Percentiles rank a stretch among this genome's conserved stretches.
Conservation (phyloP, 108 stramenopile species). For the Fragilaria radians region DNA sequence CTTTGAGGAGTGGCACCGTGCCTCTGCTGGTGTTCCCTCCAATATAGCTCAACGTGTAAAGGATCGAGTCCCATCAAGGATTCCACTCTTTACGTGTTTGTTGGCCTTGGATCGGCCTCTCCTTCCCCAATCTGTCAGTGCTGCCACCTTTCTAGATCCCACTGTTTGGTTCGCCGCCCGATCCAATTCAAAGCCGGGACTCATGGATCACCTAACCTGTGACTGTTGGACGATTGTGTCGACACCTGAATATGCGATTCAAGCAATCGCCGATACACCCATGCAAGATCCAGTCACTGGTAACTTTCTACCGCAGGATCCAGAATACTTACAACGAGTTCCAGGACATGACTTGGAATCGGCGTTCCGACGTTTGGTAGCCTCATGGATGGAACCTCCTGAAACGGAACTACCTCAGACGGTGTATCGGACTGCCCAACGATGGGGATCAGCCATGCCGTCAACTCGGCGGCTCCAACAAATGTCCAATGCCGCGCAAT, state of each 20-base stretch:
- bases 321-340: conserved; percentile 34
- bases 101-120: conserved; percentile 34
- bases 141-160: conserved; percentile 23
- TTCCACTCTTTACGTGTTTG: conserved; percentile 58
- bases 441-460: conserved; percentile 2
- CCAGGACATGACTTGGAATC: conserved; percentile 36
- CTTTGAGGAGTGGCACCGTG: conserved; percentile 56
- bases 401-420: conserved; percentile 15
- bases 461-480: neutral
- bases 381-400: neutral
- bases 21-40: conserved; percentile 51
- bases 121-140: conserved; percentile 24
- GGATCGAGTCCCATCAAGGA: conserved; percentile 19
- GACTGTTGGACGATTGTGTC: conserved; percentile 64
- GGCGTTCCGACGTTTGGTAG: conserved; percentile 26
- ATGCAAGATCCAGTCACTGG: conserved; percentile 60
- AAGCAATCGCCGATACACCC: conserved; percentile 38
- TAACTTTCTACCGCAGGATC: conserved; percentile 44
- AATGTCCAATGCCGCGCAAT: conserved; percentile 1
- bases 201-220: conserved; percentile 3
- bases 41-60: conserved; percentile 28
- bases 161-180: conserved; percentile 50
- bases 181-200: conserved; percentile 40
- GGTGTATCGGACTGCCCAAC: conserved; percentile 14
- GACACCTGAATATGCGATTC: conserved; percentile 45